Base-by-base conservation (phyloP, 2,329 filamentous ascomycete species). In the Fusarium hainanense region DNA sequence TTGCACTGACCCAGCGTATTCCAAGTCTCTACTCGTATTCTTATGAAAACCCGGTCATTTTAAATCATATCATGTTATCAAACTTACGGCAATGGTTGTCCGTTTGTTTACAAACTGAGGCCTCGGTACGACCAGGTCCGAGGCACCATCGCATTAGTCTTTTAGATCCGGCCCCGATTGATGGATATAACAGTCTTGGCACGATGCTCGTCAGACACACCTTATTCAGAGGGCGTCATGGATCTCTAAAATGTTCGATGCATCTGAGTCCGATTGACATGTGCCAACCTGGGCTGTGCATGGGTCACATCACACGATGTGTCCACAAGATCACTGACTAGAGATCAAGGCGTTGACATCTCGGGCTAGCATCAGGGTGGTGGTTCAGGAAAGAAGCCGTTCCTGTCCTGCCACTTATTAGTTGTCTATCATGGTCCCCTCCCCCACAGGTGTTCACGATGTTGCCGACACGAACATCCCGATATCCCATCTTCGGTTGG, bases 391-490 rank as follows among this genome's bases (percentile, higher is more conserved):
- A 54, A 44, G 30, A 50, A 63, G 52, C 32, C 44, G 55, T 37
- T 42, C 54, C 60, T 65, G 49, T 51, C 48, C 58, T 58, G 32
- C 52, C 34, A 56, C 48, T 59, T 49, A 9, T 40, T 25, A 52
- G 25, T 34, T 57, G 30, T 37, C 66, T 70, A 55, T 56, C 60
- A 47, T 50, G 18, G 52, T 56, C 62, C 34, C 58, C 52, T 73
- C 63, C 62, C 71, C 71, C 71, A 63, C 67, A 74, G 61, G 56
- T 61, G 27, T 57, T 56, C 41, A 58, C 58, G 37, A 56, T 63
- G 71, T 65, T 69, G 49, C 55, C 48, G 55, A 67, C 61, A 69
- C 71, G 64, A 74, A 74, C 71, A 58, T 63, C 58, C 63, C 54
- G 69, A 57, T 55, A 65, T 59, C 54, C 56, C 58, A 55, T 20